Evolutionary conservation across 2,329 filamentous ascomycete species (phyloP).

Genomic region (Gaeumannomyces sp.): DNA sequence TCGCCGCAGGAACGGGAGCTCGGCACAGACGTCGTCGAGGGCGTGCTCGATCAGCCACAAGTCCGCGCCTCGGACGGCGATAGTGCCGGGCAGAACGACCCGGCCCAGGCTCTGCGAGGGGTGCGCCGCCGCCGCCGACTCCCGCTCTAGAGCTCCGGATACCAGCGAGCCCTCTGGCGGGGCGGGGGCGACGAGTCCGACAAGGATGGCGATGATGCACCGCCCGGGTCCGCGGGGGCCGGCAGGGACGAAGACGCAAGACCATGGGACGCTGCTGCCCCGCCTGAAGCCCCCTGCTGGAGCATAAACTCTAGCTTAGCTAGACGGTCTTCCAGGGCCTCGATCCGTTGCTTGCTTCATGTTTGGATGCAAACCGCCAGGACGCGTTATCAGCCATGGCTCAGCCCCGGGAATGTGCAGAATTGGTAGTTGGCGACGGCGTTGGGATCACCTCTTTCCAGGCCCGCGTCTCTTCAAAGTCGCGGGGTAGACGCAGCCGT

Average conservation of each 20-base stretch:
- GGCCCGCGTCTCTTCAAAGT: conserved; percentile 11
- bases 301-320: conserved; percentile 10
- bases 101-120: not conserved
- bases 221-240: no score
- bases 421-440: not conserved
- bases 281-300: not conserved
- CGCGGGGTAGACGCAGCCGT: conserved; percentile 10
- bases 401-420: not conserved
- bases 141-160: not conserved
- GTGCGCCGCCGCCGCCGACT: not conserved
- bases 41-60: conserved; percentile 6
- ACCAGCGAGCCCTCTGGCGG: no score
- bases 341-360: conserved; percentile 10
- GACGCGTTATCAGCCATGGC: not conserved
- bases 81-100: not conserved
- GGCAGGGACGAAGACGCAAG: not conserved
- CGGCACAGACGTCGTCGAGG: conserved; percentile 5
- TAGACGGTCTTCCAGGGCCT: conserved; percentile 13
- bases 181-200: not conserved
- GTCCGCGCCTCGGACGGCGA: not conserved
- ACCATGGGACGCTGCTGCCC: not conserved
- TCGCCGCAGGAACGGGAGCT: conserved; percentile 2
- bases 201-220: not conserved
- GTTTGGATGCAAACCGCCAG: not conserved
- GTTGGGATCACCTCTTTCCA: conserved; percentile 9